Percentiles rank a stretch among this genome's conserved stretches.
Conservation (phyloP, 306 rosid genomes). For the Quercus cerris region DNA sequence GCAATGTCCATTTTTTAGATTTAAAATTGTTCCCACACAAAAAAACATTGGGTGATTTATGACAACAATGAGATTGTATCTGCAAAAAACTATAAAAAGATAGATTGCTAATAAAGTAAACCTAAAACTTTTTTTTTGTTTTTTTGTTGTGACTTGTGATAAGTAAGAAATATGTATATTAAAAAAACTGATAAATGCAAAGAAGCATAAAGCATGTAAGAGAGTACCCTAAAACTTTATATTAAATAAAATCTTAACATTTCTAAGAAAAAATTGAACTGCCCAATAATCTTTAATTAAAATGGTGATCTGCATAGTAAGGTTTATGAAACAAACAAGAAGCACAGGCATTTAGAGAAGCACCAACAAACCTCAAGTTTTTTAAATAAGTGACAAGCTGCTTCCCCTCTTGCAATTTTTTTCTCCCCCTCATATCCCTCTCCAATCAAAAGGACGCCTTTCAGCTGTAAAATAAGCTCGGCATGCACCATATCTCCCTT, state of each 20-base stretch:
- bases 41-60: no score
- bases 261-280: neutral
- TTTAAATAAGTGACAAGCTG: conserved; percentile 61
- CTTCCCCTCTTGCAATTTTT: conserved; percentile 78
- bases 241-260: no score
- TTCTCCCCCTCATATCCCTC: conserved; percentile 49
- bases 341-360: conserved; percentile 16
- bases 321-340: neutral
- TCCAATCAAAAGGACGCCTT: conserved; percentile 47
- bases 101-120: no score
- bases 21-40: no score
- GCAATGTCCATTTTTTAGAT: neutral
- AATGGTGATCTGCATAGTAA: neutral
- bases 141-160: no score
- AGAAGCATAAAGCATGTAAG: no score
- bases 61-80: no score
- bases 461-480: conserved; percentile 63
- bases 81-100: no score
- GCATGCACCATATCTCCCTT: conserved; percentile 47
- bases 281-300: neutral
- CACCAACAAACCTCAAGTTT: conserved; percentile 66
- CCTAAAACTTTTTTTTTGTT: no score
- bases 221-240: no score
- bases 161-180: no score
- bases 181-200: no score